These are phyloP conservation scores for Colletotrichum sp. DNA, from an alignment of 2,329 filamentous ascomycete genomes.

Conservation along the genomic window DNA sequence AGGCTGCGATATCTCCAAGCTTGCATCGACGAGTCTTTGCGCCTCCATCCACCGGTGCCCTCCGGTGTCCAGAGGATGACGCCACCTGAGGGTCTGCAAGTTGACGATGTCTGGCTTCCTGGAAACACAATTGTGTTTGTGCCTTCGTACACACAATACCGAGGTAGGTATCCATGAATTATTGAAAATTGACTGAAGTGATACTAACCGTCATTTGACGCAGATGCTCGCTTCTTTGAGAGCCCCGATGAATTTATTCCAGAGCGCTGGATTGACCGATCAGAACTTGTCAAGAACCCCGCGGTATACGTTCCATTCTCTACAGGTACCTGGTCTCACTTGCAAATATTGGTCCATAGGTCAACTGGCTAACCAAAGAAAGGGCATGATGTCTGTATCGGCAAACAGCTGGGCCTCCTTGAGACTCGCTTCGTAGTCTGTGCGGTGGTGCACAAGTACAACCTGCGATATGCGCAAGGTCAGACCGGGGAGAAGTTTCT, in stretches of 20 bases:
- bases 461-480: constrained; percentile 5
- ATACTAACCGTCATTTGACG: background rate
- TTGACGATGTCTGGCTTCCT: constrained; percentile 36
- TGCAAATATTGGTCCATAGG: fast-evolving
- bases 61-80: constrained; percentile 37
- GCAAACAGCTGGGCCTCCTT: constrained; percentile 39
- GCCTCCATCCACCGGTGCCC: constrained; percentile 39
- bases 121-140: constrained; percentile 38
- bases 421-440: constrained; percentile 28
- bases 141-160: constrained; percentile 29
- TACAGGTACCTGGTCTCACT: constrained; percentile 22
- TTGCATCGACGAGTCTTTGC: constrained; percentile 43
- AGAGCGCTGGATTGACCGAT: constrained; percentile 37
- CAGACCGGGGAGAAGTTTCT: constrained; percentile 3
- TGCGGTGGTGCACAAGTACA: constrained; percentile 5
- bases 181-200: background rate
- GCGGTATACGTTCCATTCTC: constrained; percentile 35
- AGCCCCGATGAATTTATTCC: constrained; percentile 37
- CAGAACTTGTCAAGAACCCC: constrained; percentile 33
- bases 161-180: background rate
- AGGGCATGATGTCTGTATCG: constrained; percentile 36
- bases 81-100: constrained; percentile 36
- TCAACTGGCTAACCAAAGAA: background rate
- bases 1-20: constrained; percentile 34
- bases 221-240: constrained; percentile 24